These are phyloP conservation scores for Wilcoxina mikolae DNA, from an alignment of 495 filamentous ascomycete species.

Conservation along the genomic window DNA sequence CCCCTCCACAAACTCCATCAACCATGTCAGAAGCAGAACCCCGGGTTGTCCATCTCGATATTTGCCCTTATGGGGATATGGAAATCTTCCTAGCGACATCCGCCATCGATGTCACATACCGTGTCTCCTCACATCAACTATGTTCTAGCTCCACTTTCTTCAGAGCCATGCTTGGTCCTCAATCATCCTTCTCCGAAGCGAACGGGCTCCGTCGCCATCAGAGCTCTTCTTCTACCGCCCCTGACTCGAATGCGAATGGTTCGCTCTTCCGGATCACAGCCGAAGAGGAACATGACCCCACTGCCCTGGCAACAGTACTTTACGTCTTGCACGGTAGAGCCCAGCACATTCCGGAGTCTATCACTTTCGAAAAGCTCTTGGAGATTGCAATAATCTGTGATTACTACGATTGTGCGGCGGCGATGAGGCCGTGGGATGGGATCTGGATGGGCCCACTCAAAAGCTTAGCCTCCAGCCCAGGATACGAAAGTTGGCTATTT, in stretches of 20 bases:
- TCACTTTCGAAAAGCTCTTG: slow-evolving; percentile 16
- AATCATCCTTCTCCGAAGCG: too few species aligned
- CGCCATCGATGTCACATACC: too few species aligned
- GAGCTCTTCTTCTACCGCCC: background rate
- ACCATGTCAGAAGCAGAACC: too few species aligned
- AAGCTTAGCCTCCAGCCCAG: background rate
- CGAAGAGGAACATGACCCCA: slow-evolving; percentile 12
- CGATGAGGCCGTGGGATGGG: slow-evolving; percentile 13
- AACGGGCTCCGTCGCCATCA: too few species aligned
- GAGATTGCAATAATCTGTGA: slow-evolving; percentile 20
- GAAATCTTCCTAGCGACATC: too few species aligned
- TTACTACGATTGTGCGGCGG: slow-evolving; percentile 21
- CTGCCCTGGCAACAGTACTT: slow-evolving; percentile 17
- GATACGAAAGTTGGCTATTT: slow-evolving; percentile 21
- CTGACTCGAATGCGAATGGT: too few species aligned
- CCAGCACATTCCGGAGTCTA: slow-evolving; percentile 3
- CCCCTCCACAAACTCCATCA: too few species aligned
- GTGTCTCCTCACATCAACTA: too few species aligned
- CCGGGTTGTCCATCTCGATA: too few species aligned
- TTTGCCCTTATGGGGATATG: too few species aligned
- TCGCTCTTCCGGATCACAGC: slow-evolving; percentile 6
- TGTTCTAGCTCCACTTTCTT: too few species aligned
- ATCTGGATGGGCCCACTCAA: slow-evolving; percentile 7
- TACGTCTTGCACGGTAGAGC: slow-evolving; percentile 18
- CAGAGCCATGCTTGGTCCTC: too few species aligned